These are phyloP conservation scores for Reutealis trisperma DNA, from an alignment of 345 rosid species.

Conservation along the genomic window DNA sequence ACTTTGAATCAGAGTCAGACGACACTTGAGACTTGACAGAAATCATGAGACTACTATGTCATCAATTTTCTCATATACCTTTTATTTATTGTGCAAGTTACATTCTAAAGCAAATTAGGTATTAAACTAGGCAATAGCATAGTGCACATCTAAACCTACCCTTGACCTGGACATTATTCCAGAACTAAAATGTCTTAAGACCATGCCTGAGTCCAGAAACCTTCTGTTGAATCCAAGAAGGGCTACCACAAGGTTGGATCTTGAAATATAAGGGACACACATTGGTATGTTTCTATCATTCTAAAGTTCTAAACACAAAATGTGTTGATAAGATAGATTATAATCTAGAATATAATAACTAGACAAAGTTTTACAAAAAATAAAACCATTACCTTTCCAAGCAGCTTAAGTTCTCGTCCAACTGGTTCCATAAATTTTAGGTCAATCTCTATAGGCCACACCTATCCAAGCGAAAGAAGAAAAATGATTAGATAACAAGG, in stretches of 20 bases:
- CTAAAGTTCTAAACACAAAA: constrained; percentile 1
- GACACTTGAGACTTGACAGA: background rate
- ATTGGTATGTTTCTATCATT: background rate
- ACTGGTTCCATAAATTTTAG: constrained; percentile 79
- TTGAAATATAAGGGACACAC: background rate
- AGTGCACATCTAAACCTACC: background rate
- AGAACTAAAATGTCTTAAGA: background rate
- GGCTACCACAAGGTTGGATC: background rate
- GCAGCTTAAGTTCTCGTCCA: constrained; percentile 67
- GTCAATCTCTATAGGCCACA: constrained; percentile 86
- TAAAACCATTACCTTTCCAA: constrained; percentile 65
- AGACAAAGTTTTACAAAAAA: background rate
- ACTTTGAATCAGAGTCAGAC: too few species aligned
- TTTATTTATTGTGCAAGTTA: background rate
- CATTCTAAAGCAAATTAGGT: background rate
- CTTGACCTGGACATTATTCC: background rate
- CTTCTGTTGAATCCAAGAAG: background rate
- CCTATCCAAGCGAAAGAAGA: constrained; percentile 41
- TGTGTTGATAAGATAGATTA: background rate
- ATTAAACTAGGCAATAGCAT: background rate
- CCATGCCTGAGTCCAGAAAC: background rate
- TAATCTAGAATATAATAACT: background rate
- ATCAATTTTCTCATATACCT: background rate
- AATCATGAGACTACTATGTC: background rate
- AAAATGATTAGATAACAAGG: background rate